Evolutionary conservation across 305 asterid species (phyloP).

Genomic region (Ruellia speciosa): DNA sequence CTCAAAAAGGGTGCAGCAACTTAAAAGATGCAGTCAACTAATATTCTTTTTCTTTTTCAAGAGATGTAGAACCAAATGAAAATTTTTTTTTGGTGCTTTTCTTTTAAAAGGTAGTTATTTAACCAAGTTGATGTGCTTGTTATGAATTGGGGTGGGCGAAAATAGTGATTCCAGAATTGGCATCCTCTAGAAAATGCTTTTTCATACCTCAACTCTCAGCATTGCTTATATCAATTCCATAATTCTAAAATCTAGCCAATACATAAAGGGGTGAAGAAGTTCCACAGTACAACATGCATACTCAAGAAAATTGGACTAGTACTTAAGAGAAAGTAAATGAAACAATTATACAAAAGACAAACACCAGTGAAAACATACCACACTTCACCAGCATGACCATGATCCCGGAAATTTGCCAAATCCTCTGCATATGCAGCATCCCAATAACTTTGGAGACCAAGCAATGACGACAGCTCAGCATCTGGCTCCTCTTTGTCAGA

Average conservation of each 20-base stretch:
- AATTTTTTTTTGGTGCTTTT: no score
- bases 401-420: slow-evolving; percentile 73
- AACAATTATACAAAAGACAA: background rate
- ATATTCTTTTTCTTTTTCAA: no score
- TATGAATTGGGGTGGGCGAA: no score
- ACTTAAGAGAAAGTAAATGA: background rate
- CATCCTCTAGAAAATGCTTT: no score
- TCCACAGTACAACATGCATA: background rate
- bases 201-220: no score
- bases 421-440: slow-evolving; percentile 90
- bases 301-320: background rate
- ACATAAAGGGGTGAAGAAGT: background rate
- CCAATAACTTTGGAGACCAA: slow-evolving; percentile 96
- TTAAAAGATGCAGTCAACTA: no score
- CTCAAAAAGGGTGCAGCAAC: no score
- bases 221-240: background rate
- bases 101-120: no score
- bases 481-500: slow-evolving; percentile 97
- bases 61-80: no score
- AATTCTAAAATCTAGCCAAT: background rate
- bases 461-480: slow-evolving; percentile 63
- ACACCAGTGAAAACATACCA: slow-evolving; percentile 45
- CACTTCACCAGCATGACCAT: slow-evolving; percentile 95
- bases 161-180: no score
- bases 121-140: no score